Conservation (phyloP, 352 stramenopile genomes). For the Elongisporangium prolatum region DNA sequence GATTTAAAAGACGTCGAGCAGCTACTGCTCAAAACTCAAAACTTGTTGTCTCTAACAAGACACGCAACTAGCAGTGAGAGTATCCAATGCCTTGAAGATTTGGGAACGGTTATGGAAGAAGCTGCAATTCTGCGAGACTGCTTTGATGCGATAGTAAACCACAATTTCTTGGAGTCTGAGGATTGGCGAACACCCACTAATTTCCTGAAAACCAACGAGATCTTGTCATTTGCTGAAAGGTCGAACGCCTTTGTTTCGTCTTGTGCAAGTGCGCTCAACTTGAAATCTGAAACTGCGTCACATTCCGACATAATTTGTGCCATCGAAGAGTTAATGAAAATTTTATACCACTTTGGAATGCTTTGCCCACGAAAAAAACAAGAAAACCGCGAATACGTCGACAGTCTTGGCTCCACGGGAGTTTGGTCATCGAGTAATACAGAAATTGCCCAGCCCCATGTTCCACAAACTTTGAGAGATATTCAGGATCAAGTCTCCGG, state of each 20-base stretch:
- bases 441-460: not conserved
- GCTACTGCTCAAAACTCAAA: not conserved
- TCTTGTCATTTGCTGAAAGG: conserved; percentile 16
- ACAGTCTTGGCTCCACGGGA: not conserved
- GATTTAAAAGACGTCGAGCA: not conserved
- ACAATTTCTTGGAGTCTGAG: not conserved
- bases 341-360: conserved; percentile 30
- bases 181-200: not conserved
- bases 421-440: not conserved
- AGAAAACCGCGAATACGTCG: not conserved
- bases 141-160: conserved; percentile 17
- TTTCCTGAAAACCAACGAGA: conserved; percentile 16
- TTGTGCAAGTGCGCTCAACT: conserved; percentile 10
- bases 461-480: not conserved
- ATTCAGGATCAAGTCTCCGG: not conserved
- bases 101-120: conserved; percentile 15
- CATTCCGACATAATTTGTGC: conserved; percentile 15
- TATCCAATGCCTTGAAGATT: not conserved
- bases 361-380: conserved; percentile 13
- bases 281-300: not conserved
- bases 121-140: conserved; percentile 18
- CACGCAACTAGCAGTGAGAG: not conserved
- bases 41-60: not conserved
- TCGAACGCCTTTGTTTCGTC: conserved; percentile 15
- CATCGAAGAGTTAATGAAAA: conserved; percentile 38